phyloP scores from a whole-genome alignment of 73 alveolate genomes.

The Chromera velia region DNA sequence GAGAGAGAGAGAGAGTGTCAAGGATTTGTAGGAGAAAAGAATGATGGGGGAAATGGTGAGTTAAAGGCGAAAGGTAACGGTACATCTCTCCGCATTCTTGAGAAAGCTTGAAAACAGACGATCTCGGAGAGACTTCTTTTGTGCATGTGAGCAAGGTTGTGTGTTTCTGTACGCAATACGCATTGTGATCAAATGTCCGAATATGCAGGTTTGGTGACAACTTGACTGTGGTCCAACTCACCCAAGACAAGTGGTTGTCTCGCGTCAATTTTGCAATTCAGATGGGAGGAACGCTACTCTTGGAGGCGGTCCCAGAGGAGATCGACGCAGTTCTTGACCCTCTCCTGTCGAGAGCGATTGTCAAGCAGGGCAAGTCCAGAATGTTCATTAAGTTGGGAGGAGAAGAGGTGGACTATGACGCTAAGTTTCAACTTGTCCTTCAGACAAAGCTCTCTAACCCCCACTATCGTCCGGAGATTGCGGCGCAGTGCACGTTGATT shows the following conservation, averaged over 20 bases:
- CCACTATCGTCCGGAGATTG: conserved; percentile 99
- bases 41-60: too few species aligned
- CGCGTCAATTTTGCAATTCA: conserved; percentile 78
- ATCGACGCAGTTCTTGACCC: conserved; percentile 99
- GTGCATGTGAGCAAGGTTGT: too few species aligned
- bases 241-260: conserved; percentile 84
- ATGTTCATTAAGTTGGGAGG: conserved; percentile 73
- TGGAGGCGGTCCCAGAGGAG: conserved; percentile 94
- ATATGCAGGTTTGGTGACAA: conserved; percentile 72
- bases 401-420: conserved; percentile 87
- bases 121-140: too few species aligned
- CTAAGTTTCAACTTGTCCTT: conserved; percentile 88
- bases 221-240: conserved; percentile 73
- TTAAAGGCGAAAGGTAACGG: too few species aligned
- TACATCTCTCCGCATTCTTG: too few species aligned
- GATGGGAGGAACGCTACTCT: conserved; percentile 86
- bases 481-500: conserved; percentile 99
- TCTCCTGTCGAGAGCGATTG: conserved; percentile 87
- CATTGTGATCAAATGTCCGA: too few species aligned
- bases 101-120: too few species aligned
- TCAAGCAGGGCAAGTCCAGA: conserved; percentile 73
- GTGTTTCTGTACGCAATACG: too few species aligned
- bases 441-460: conserved; percentile 96
- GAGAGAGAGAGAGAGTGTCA: too few species aligned
- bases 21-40: too few species aligned